These are phyloP conservation scores for Hordeum vulgare DNA, from an alignment of 176 grass and related monocot species.

Conservation along the genomic window DNA sequence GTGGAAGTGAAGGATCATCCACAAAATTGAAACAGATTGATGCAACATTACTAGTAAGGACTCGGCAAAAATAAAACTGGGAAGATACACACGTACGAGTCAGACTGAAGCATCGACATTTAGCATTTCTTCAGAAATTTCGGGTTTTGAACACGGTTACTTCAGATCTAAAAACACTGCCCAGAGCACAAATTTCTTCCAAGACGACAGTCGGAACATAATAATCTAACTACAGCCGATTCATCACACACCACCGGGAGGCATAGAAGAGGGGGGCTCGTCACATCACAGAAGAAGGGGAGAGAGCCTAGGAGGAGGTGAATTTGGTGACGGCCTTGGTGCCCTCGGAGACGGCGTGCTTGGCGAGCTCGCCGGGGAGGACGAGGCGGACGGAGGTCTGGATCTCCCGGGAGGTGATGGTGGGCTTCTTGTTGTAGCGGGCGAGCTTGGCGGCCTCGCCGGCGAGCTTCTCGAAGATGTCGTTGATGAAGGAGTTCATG, in stretches of 20 bases:
- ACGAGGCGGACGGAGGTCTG: conserved; percentile 60
- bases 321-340: not conserved
- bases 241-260: not conserved
- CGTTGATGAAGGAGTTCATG: conserved; percentile 95
- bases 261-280: too few relatives aligned
- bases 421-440: conserved; percentile 58
- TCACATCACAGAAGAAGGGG: too few relatives aligned
- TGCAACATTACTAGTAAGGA: too few relatives aligned
- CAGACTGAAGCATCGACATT: too few relatives aligned
- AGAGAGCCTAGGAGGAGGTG: not conserved
- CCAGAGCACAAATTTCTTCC: not conserved
- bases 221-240: not conserved
- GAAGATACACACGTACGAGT: too few relatives aligned
- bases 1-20: too few relatives aligned
- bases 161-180: not conserved
- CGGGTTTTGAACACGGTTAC: too few relatives aligned
- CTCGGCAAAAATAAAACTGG: too few relatives aligned
- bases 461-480: conserved; percentile 82
- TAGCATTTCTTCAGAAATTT: too few relatives aligned
- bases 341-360: not conserved
- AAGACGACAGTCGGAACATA: not conserved
- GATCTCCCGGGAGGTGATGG: conserved; percentile 50
- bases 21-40: too few relatives aligned
- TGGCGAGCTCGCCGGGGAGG: conserved; percentile 55
- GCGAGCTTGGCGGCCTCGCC: conserved; percentile 23